A percentile compares a stretch with the other conserved stretches of the same genome.
Conservation (phyloP, 2,329 filamentous ascomycete genomes). For the Cryphonectria carpinicola region DNA sequence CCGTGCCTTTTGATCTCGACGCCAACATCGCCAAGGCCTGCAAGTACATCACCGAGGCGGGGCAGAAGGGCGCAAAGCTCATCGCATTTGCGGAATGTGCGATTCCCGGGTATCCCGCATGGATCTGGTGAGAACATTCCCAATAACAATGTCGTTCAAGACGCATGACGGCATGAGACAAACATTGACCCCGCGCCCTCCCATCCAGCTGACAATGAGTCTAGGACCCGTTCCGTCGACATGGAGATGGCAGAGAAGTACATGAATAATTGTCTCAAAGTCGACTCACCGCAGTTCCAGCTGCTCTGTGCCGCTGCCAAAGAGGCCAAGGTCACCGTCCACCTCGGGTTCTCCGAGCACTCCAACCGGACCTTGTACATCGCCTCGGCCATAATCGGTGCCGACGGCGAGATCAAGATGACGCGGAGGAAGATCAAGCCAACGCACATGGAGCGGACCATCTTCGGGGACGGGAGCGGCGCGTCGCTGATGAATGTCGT, state of each 20-base stretch:
- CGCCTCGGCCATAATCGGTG: constrained; percentile 48
- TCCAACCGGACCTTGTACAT: constrained; percentile 51
- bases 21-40: constrained; percentile 60
- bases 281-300: constrained; percentile 49
- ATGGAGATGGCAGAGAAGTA: constrained; percentile 37
- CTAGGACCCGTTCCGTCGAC: constrained; percentile 32
- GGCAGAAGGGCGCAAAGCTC: constrained; percentile 55
- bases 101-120: constrained; percentile 59
- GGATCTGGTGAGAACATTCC: constrained; percentile 33
- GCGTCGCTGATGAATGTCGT: constrained; percentile 56
- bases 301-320: constrained; percentile 46
- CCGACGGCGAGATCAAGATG: constrained; percentile 44
- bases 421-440: constrained; percentile 56
- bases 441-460: constrained; percentile 55
- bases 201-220: constrained; percentile 34
- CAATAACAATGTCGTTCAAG: not conserved
- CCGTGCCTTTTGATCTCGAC: constrained; percentile 62
- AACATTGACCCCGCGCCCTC: constrained; percentile 36
- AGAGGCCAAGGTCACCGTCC: constrained; percentile 49
- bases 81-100: constrained; percentile 59
- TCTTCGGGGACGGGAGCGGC: constrained; percentile 49
- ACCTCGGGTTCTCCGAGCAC: constrained; percentile 55
- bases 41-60: constrained; percentile 59
- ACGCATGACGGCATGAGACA: not conserved
- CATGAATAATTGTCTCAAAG: constrained; percentile 46